Base-by-base conservation (phyloP, 805 yeast species). In the Citeromyces nyonsensis region DNA sequence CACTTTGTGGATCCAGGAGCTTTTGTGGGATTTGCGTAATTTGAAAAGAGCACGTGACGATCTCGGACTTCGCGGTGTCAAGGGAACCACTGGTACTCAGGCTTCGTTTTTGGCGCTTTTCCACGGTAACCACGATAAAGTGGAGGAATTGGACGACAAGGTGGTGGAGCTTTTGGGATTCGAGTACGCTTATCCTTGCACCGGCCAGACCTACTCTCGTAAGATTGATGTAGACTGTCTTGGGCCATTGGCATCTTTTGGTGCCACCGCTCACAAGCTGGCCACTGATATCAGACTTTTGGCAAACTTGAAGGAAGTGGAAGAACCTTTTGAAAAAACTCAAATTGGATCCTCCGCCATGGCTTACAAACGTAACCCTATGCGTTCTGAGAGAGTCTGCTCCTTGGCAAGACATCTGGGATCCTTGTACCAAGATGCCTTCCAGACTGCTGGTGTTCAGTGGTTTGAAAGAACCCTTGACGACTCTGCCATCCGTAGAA, bases 281-380 rank as follows among this genome's bases (percentile, higher is more conserved):
- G 97, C 95, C 36, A 91, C 98, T 35, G 98, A 91, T 54, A 76
- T 91, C 47, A 77, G 98, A 59, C 67, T 91, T 49, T 70, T 91
- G 48, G 98, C 98, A 40, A 85, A 91, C 61, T 71, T 91, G 63
- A 91, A 91, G 63, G 98, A 91, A 64, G 61, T 91, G 43, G 98
- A 91, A 63, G 98, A 91, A 61, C 98, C 98, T 20, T 91, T 91
- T 53, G 98, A 91, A 66, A 83, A 82, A 62, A 74, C 86, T n/a
- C 98, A 91, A 67, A 91, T 91, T 51, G 98, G 98, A 28, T 85
- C 96, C 9, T 71, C 84, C 35, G 98, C 98, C 28, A 91, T 91
- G 98, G 98, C 98, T 22, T 91, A 91, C 68, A 91, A 91, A 73
- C 79, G 98, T 64, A 91, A 91, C 63, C 98, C 98, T 58, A 91